Evolutionary conservation across 2,329 filamentous ascomycete species (phyloP).

Genomic region (Basipetospora sp.): DNA sequence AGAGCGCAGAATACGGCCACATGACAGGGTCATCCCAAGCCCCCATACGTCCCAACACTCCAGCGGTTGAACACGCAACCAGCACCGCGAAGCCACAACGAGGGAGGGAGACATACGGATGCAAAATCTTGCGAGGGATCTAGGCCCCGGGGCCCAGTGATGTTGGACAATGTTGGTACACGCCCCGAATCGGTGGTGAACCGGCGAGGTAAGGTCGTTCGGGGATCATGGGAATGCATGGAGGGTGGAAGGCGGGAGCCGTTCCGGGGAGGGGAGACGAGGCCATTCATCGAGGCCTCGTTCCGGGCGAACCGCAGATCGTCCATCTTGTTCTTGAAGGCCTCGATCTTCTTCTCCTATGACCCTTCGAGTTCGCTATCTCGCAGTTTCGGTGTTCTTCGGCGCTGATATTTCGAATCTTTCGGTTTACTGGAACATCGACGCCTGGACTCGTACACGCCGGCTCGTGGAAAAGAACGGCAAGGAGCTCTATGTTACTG

Average conservation of each 20-base stretch:
- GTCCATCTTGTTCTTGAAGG: slow-evolving; percentile 42
- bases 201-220: slow-evolving; percentile 68
- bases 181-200: slow-evolving; percentile 87
- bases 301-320: slow-evolving; percentile 65
- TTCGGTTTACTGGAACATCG: slow-evolving; percentile 5
- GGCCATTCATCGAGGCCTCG: slow-evolving; percentile 59
- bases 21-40: too few relatives aligned
- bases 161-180: slow-evolving; percentile 57
- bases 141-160: slow-evolving; percentile 38
- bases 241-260: slow-evolving; percentile 43
- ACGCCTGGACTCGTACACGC: slow-evolving; percentile 5
- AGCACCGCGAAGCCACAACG: neutral
- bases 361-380: too few relatives aligned
- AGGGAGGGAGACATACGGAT: slow-evolving; percentile 18
- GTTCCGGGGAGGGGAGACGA: slow-evolving; percentile 61
- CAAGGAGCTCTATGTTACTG: slow-evolving; percentile 6
- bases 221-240: slow-evolving; percentile 49
- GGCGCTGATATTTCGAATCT: neutral
- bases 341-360: too few relatives aligned
- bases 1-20: too few relatives aligned
- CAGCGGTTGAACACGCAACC: neutral
- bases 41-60: too few relatives aligned
- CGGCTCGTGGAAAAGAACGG: neutral
- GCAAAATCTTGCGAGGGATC: slow-evolving; percentile 36
- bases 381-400: neutral